These are phyloP conservation scores for Elongisporangium prolatum DNA, from an alignment of 352 stramenopile species.

Conservation along the genomic window DNA sequence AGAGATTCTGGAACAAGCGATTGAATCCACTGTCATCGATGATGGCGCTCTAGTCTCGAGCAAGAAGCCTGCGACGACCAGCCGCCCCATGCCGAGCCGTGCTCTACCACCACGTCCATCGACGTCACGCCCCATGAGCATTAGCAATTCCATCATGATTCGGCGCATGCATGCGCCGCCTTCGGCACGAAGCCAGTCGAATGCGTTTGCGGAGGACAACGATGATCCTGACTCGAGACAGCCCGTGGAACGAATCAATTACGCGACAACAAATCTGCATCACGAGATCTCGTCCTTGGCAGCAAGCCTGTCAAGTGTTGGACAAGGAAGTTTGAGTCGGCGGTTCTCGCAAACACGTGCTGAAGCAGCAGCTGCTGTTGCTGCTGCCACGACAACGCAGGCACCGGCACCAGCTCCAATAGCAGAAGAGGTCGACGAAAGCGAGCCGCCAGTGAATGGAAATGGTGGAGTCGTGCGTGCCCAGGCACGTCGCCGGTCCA, in stretches of 20 bases:
- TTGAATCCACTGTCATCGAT: background rate
- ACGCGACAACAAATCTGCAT: conserved; percentile 70
- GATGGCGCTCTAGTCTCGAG: background rate
- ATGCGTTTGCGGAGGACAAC: conserved; percentile 17
- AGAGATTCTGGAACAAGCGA: background rate
- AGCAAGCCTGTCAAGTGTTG: conserved; percentile 69
- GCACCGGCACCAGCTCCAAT: background rate
- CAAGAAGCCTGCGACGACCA: conserved; percentile 1
- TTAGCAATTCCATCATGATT: conserved; percentile 81
- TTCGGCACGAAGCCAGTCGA: conserved; percentile 17
- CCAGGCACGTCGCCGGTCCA: conserved; percentile 24
- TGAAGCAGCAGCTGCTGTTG: conserved; percentile 17
- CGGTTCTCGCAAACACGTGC: conserved; percentile 53
- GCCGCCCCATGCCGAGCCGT: conserved; percentile 12
- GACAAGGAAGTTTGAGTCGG: conserved; percentile 63
- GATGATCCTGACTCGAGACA: conserved; percentile 42
- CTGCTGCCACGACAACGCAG: conserved; percentile 8
- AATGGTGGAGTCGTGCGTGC: conserved; percentile 16
- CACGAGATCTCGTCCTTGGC: conserved; percentile 81
- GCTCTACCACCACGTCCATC: conserved; percentile 51
- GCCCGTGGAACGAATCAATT: conserved; percentile 62
- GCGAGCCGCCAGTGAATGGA: background rate
- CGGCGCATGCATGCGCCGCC: conserved; percentile 21
- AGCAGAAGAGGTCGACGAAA: background rate
- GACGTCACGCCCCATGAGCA: conserved; percentile 60